Percentiles rank a stretch among this genome's conserved stretches.
Evolutionary conservation across 352 stramenopile species (phyloP).

Genomic region (Globisporangium abappressorium): DNA sequence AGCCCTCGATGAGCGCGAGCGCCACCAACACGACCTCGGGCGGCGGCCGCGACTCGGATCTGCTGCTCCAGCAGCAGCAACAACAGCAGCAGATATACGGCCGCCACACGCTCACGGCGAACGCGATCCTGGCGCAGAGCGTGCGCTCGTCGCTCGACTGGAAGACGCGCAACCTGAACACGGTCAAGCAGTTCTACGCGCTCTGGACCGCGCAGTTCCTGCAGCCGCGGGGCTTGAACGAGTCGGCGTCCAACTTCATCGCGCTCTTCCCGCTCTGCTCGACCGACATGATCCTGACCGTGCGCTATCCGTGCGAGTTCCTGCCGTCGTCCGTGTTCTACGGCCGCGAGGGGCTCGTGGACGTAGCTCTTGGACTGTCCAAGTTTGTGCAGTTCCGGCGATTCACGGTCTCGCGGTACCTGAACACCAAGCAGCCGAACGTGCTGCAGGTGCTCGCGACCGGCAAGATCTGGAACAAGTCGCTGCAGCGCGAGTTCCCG

Average conservation of each 20-base stretch:
- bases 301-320: slow-evolving; percentile 81
- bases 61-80: slow-evolving; percentile 18
- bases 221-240: slow-evolving; percentile 44
- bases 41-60: slow-evolving; percentile 52
- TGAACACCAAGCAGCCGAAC: slow-evolving; percentile 80
- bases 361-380: slow-evolving; percentile 70
- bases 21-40: slow-evolving; percentile 30
- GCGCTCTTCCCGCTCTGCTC: slow-evolving; percentile 80
- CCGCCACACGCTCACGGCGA: slow-evolving; percentile 26
- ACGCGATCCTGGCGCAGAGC: slow-evolving; percentile 42
- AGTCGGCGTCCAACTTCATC: slow-evolving; percentile 63
- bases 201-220: slow-evolving; percentile 78
- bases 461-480: slow-evolving; percentile 82
- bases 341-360: slow-evolving; percentile 76
- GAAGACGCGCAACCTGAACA: slow-evolving; percentile 81
- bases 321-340: slow-evolving; percentile 75
- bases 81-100: slow-evolving; percentile 22
- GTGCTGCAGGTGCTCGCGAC: slow-evolving; percentile 70
- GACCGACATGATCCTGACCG: slow-evolving; percentile 68
- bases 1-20: slow-evolving; percentile 56
- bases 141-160: slow-evolving; percentile 78
- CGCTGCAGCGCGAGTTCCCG: slow-evolving; percentile 68
- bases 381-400: slow-evolving; percentile 74
- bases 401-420: slow-evolving; percentile 67
- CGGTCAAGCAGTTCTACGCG: slow-evolving; percentile 82